phyloP scores from a whole-genome alignment of 805 yeast genomes.

The Ogataea neopini region DNA sequence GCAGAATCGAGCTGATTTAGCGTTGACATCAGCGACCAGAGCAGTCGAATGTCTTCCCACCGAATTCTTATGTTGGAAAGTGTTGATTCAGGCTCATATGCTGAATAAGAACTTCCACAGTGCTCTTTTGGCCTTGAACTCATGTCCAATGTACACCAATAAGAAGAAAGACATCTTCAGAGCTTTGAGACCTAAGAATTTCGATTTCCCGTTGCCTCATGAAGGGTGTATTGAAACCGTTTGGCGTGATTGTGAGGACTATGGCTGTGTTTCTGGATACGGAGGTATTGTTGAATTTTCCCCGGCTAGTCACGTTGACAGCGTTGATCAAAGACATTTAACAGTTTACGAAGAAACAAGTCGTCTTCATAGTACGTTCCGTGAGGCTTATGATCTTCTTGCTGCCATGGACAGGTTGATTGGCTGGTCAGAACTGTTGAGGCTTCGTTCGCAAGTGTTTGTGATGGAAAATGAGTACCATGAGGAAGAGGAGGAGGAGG shows the following conservation, averaged over 20 bases:
- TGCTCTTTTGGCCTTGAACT: slow-evolving; percentile 70
- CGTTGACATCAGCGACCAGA: slow-evolving; percentile 56
- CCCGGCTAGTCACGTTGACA: slow-evolving; percentile 36
- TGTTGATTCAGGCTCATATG: slow-evolving; percentile 60
- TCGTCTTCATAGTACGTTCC: slow-evolving; percentile 52
- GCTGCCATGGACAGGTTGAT: slow-evolving; percentile 63
- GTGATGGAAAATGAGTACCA: slow-evolving; percentile 75
- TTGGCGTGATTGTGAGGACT: slow-evolving; percentile 42
- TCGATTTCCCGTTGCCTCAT: slow-evolving; percentile 50
- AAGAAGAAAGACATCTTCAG: slow-evolving; percentile 46
- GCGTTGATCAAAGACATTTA: slow-evolving; percentile 48
- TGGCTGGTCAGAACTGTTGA: slow-evolving; percentile 83
- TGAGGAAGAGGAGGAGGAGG: slow-evolving; percentile 22
- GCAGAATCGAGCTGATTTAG: slow-evolving; percentile 54
- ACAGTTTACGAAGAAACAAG: slow-evolving; percentile 49
- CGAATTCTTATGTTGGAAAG: slow-evolving; percentile 74
- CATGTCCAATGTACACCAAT: slow-evolving; percentile 67
- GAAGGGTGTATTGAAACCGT: slow-evolving; percentile 54
- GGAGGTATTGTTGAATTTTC: slow-evolving; percentile 38
- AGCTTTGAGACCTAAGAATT: slow-evolving; percentile 44
- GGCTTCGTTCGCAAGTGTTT: slow-evolving; percentile 67
- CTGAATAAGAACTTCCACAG: slow-evolving; percentile 51
- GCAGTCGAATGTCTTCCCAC: slow-evolving; percentile 72
- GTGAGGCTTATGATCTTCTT: slow-evolving; percentile 65
- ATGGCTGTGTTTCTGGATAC: slow-evolving; percentile 36